Evolutionary conservation across 164 flowering plant species (phyloP).

Genomic region (Annona squamosa): DNA sequence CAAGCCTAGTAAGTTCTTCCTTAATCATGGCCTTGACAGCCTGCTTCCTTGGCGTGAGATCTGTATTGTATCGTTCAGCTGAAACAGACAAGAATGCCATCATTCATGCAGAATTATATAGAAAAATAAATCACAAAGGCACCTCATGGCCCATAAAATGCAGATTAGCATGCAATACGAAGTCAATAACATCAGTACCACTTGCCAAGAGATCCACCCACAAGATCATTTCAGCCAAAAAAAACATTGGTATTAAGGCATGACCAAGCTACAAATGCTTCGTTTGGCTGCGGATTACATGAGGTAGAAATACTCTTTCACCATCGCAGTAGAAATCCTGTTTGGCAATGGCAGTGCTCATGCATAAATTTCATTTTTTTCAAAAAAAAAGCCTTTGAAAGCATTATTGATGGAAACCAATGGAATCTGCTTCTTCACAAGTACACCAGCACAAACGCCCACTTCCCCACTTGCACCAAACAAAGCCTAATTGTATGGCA

Average conservation of each 20-base stretch:
- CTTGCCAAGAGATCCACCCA: background rate
- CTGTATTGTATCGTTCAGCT: constrained; percentile 54
- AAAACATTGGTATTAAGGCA: background rate
- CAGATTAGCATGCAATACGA: background rate
- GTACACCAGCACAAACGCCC: no score
- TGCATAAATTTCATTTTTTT: no score
- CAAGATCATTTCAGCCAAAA: background rate
- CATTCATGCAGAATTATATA: background rate
- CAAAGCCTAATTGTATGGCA: no score
- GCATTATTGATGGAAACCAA: no score
- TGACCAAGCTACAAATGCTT: background rate
- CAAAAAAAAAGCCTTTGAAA: no score
- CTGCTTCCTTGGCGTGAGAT: constrained; percentile 63
- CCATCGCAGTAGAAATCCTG: no score
- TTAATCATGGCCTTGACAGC: constrained; percentile 75
- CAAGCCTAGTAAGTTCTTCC: constrained; percentile 84
- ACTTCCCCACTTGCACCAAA: no score
- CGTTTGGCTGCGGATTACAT: background rate
- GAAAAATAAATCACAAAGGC: background rate
- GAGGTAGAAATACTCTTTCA: background rate
- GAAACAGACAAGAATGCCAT: constrained; percentile 13
- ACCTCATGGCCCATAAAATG: background rate
- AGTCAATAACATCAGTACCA: background rate
- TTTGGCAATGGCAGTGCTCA: no score
- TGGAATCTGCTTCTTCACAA: no score